Conservation (phyloP, 768 basidiomycete species). For the Gautieria morchelliformis region DNA sequence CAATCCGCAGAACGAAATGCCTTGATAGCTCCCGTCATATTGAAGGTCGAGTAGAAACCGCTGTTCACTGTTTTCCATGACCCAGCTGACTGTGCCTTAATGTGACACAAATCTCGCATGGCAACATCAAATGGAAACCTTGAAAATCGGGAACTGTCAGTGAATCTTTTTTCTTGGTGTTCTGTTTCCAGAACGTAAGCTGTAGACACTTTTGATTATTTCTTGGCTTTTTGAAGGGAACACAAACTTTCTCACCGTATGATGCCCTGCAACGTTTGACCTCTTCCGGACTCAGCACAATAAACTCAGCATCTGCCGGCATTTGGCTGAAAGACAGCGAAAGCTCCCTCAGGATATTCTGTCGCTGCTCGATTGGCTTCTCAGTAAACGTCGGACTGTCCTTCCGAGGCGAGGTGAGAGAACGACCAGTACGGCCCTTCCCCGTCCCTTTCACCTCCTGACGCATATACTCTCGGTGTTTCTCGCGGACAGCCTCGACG, state of each 20-base stretch:
- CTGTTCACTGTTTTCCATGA: slow-evolving; percentile 30
- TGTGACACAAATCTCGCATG: slow-evolving; percentile 39
- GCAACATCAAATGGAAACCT: slow-evolving; percentile 47
- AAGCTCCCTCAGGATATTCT: slow-evolving; percentile 35
- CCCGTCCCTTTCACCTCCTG: background rate
- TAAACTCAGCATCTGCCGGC: slow-evolving; percentile 15
- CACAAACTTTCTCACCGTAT: background rate
- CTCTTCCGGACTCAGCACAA: background rate
- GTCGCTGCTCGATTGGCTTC: slow-evolving; percentile 33
- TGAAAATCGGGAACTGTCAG: background rate
- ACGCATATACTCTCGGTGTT: slow-evolving; percentile 18
- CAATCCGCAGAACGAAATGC: background rate
- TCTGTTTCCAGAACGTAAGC: slow-evolving; percentile 2
- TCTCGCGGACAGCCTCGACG: slow-evolving; percentile 24
- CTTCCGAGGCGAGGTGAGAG: background rate
- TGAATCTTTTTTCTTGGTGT: background rate
- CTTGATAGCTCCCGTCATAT: slow-evolving; percentile 3
- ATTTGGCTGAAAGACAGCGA: slow-evolving; percentile 31
- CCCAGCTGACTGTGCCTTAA: slow-evolving; percentile 40
- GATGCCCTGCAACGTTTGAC: slow-evolving; percentile 1
- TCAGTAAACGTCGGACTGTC: slow-evolving; percentile 24
- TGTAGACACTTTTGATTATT: background rate
- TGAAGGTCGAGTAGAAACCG: slow-evolving; percentile 36
- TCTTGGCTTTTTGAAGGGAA: background rate
- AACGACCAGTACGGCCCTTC: background rate